Evolutionary conservation across 23 red algal genomes (phyloP), one percentile per base, ranked within the genome.

Genomic region (Gracilaria caudata): DNA sequence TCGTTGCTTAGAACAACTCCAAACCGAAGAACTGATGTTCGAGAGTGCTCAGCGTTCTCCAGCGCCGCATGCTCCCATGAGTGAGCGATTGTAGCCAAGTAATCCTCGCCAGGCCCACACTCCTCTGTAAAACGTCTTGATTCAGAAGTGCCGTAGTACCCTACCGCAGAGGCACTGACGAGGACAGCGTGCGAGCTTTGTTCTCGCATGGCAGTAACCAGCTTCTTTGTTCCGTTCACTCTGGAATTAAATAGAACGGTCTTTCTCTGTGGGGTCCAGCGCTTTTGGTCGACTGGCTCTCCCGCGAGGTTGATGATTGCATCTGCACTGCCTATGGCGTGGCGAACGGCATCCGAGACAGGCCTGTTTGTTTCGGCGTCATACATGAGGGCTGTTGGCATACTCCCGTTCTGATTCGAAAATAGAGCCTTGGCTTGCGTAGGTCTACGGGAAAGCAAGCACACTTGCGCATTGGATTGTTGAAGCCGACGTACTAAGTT

Each of bases 261-360:
- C 47, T 94, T 98, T 21, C 93, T 82, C 32, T 25, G 17, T 12
- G 60, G 44, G 6, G 96, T 95, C 96, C 96, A 98, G 9, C 91
- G 78, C 20, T 76, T 84, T 23, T 30, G 33, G 29, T 92, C 86
- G 12, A 98, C 51, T 21, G 96, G 96, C 44, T 94, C 96, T 36
- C 96, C 96, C 1, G 96, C 96, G 19, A 98, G 84, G 66, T 98
- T 98, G 40, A 98, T 71, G 32, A 98, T 80, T 40, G 86, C 92
- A 68, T 94, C 92, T 7, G 88, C 88, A 25, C 21, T 26, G 26
- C 53, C 40, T 8, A 92, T 57, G 4, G 88, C 88, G 20, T 68
- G 0, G 7, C 24, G 29, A n/a, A 83, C 88, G 39, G 23, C 4
- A 33, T 73, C 36, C 23, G 88, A 63, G 14, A 83, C 26, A 24